These are phyloP conservation scores for Rosa chinensis DNA, from an alignment of 306 rosid species.

Conservation along the genomic window DNA sequence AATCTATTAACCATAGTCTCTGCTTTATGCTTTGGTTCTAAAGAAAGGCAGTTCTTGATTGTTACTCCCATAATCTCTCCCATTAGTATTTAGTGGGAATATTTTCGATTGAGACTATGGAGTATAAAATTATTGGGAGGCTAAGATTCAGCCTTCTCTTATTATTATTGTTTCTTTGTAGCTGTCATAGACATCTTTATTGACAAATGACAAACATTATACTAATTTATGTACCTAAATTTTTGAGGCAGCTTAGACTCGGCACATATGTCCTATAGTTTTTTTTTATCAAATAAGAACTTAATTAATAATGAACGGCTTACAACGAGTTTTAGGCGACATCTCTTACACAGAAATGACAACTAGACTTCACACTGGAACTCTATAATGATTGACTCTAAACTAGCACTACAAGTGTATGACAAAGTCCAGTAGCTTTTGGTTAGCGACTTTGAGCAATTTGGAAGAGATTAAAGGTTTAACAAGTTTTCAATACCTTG, in stretches of 20 bases:
- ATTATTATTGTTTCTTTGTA: neutral
- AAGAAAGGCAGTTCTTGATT: constrained; percentile 49
- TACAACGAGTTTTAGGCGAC: too few species aligned
- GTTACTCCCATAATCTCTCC: constrained; percentile 29
- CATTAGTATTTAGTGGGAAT: constrained; percentile 24
- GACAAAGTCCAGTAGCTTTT: neutral
- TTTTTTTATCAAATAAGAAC: too few species aligned
- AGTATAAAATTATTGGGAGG: constrained; percentile 13
- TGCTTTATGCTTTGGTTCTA: constrained; percentile 18
- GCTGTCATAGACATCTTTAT: neutral
- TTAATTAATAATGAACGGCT: too few species aligned
- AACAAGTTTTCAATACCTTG: too few species aligned
- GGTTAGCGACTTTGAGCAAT: neutral
- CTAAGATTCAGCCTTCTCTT: neutral
- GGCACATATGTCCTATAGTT: too few species aligned
- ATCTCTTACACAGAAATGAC: too few species aligned
- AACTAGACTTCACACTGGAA: too few species aligned
- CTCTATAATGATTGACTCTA: too few species aligned
- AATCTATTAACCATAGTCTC: constrained; percentile 13
- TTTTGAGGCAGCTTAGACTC: neutral
- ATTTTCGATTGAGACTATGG: constrained; percentile 23
- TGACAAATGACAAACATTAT: constrained; percentile 19
- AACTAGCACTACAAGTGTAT: too few species aligned
- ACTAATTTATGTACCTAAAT: neutral
- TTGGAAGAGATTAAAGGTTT: neutral